Evolutionary conservation across 129 eudicot species (phyloP).

Genomic region (Chrysanthemum seticuspe): DNA sequence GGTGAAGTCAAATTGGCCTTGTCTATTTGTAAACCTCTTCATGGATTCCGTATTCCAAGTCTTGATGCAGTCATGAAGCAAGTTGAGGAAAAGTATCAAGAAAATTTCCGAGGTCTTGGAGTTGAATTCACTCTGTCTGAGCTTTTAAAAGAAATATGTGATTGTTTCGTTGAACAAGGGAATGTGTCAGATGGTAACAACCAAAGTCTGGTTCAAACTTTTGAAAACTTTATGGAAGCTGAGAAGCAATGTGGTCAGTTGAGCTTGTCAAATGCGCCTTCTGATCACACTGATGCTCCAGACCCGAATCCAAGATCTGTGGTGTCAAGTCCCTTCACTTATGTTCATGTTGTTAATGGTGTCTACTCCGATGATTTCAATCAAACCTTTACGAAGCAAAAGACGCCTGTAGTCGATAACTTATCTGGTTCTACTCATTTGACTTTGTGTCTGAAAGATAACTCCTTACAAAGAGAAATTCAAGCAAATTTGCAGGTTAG

Average conservation of each 20-base stretch:
- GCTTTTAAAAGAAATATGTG: constrained; percentile 41
- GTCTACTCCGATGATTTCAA: not conserved
- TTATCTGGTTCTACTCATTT: constrained; percentile 19
- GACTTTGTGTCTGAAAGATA: constrained; percentile 26
- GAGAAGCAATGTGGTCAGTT: constrained; percentile 11
- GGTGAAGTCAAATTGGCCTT: constrained; percentile 47
- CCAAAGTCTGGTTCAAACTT: constrained; percentile 7
- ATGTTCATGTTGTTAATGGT: not conserved
- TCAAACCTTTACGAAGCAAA: constrained; percentile 14
- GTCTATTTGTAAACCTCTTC: constrained; percentile 30
- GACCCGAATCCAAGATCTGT: constrained; percentile 32
- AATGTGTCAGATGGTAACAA: constrained; percentile 5
- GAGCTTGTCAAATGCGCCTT: not conserved
- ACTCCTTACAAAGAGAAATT: constrained; percentile 46
- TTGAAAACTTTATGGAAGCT: constrained; percentile 5
- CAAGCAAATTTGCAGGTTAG: constrained; percentile 49
- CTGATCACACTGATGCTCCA: constrained; percentile 9
- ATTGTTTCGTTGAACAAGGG: constrained; percentile 30
- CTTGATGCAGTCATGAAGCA: constrained; percentile 39
- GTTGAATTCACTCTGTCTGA: constrained; percentile 30
- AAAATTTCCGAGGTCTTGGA: constrained; percentile 24
- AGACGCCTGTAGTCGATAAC: not conserved
- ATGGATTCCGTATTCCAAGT: constrained; percentile 27
- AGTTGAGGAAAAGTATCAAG: constrained; percentile 38
- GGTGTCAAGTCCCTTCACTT: constrained; percentile 25